Base-by-base conservation (phyloP, 1,139 yeast species). In the Eremothecium gossypii region DNA sequence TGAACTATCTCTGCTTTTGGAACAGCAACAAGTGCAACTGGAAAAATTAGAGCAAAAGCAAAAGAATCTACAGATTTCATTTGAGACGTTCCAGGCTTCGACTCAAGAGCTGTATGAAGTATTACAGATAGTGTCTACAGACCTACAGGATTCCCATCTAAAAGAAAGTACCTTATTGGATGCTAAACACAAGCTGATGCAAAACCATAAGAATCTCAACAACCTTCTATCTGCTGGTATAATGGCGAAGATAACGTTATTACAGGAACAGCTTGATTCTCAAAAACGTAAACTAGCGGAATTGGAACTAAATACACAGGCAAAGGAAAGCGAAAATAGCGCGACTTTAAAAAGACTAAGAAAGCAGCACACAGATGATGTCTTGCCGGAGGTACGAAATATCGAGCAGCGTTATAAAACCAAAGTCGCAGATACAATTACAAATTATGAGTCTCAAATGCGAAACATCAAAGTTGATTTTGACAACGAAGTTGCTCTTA, bases 1-100 rank as follows among this genome's bases (percentile, higher is more conserved):
- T 8, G 83, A 79, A 45, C 68, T 83, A 61, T 67, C 68, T 33
- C 59, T 59, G n/a, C 70, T 76, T 10, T 65, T 79, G 20, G 60
- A 63, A 8, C 63, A 64, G 3, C 74, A 72, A 46, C 69, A 70
- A 41, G 57, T 59, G 2, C 61, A 63, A 7, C 60, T 77, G 31
- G 60, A 64, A 13, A 61, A 63, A 4, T 50, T 76, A 17, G 83
- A 80, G 47, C 52, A 57, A 13, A 70, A 73, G 46, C 70, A 74
- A 39, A 64, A 76, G 39, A 77, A 76, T 45, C 55, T 80, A 30
- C 65, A 74, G 3, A 64, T 71, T 2, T 73, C 91, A 0, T 66
- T 76, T 10, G 83, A 79, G 45, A 71, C 87, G 0, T 70, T 84
- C 45, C 67, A 54, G 56, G 46, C 49, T 23, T 45, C 55, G 9